These are phyloP conservation scores for Sporothrix sp. DNA, from an alignment of 2,329 filamentous ascomycete genomes.

Conservation along the genomic window DNA sequence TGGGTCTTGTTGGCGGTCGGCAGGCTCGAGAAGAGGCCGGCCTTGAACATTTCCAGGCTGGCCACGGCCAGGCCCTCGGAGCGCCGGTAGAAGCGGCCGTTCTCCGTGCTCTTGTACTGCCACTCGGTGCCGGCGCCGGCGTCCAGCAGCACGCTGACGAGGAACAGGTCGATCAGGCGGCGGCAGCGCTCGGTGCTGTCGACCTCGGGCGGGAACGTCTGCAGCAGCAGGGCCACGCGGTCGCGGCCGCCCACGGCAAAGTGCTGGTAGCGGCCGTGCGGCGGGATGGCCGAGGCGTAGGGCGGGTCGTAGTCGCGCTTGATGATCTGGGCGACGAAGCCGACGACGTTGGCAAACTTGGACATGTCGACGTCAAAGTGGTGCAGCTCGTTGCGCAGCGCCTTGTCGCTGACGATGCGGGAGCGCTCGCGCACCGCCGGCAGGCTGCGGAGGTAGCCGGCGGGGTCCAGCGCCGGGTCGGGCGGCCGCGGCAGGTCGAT, in stretches of 20 bases:
- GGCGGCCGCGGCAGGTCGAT: conserved; percentile 75
- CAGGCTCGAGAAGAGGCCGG: conserved; percentile 78
- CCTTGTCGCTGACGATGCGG: conserved; percentile 64
- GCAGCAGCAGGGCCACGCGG: conserved; percentile 59
- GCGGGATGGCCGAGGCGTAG: conserved; percentile 54
- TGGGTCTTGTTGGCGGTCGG: conserved; percentile 65
- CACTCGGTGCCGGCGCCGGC: conserved; percentile 84
- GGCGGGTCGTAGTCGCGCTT: conserved; percentile 54
- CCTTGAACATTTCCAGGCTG: conserved; percentile 85
- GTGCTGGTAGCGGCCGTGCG: conserved; percentile 79
- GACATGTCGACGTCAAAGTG: conserved; percentile 84
- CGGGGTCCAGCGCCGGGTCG: conserved; percentile 79
- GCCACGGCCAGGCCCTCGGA: conserved; percentile 80
- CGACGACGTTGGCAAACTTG: conserved; percentile 75
- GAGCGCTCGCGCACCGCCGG: conserved; percentile 76
- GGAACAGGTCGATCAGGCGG: conserved; percentile 58
- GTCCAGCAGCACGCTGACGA: conserved; percentile 50
- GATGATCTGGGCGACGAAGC: conserved; percentile 86
- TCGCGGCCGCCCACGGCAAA: conserved; percentile 73
- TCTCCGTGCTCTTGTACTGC: conserved; percentile 88
- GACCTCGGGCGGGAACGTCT: conserved; percentile 57
- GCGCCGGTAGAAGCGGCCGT: conserved; percentile 68
- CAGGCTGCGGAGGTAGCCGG: conserved; percentile 82
- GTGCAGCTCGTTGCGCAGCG: conserved; percentile 63
- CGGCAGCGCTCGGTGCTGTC: conserved; percentile 66